A percentile compares a stretch with the other conserved stretches of the same genome.
Evolutionary conservation across 192 early-diverging fungal species (phyloP).

Genomic region (Haplosporangium gracile): DNA sequence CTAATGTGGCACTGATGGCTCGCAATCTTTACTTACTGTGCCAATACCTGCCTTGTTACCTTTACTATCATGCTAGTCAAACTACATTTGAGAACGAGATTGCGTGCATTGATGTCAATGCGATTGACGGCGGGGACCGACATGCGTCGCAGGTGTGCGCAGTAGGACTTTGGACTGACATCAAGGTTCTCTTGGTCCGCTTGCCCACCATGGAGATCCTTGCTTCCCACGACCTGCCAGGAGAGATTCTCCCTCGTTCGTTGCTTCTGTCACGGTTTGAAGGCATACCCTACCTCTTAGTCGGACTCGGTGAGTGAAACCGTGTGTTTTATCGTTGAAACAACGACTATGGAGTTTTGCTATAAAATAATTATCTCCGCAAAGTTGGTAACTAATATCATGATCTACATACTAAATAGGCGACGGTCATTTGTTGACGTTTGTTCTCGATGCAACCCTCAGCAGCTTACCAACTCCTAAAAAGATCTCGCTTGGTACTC

Average conservation of each 20-base stretch:
- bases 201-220: constrained; percentile 68
- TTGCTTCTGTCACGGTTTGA: constrained; percentile 76
- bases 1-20: not conserved
- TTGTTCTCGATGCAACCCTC: constrained; percentile 62
- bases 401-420: constrained; percentile 38
- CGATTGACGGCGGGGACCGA: constrained; percentile 46
- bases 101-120: constrained; percentile 79
- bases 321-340: not conserved
- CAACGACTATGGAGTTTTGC: not conserved
- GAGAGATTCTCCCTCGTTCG: constrained; percentile 77
- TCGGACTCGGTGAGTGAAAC: constrained; percentile 72
- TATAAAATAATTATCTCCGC: not conserved
- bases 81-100: constrained; percentile 75
- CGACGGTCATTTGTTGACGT: constrained; percentile 89
- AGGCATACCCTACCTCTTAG: constrained; percentile 76
- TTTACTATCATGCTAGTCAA: constrained; percentile 20
- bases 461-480: constrained; percentile 63
- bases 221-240: constrained; percentile 60
- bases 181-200: constrained; percentile 69
- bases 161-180: constrained; percentile 83
- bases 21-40: not conserved
- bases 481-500: constrained; percentile 80
- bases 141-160: constrained; percentile 62
- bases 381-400: not conserved
- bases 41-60: not conserved